These are phyloP conservation scores for Seiridium cupressi DNA, from an alignment of 2,329 filamentous ascomycete genomes.

Conservation along the genomic window DNA sequence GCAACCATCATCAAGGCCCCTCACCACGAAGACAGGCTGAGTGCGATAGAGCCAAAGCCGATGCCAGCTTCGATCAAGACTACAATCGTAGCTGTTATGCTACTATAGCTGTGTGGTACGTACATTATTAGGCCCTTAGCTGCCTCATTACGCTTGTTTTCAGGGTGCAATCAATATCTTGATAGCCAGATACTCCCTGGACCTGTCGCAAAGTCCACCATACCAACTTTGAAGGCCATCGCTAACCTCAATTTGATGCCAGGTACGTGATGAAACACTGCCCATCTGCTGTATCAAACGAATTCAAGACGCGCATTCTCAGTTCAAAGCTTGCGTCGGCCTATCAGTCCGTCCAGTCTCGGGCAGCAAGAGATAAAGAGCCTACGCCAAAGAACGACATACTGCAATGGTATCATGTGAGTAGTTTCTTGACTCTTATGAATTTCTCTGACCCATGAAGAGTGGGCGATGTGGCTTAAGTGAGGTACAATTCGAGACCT, in stretches of 20 bases:
- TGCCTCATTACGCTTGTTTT: too few species aligned
- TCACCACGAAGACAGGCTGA: not conserved
- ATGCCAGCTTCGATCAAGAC: not conserved
- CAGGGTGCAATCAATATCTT: too few species aligned
- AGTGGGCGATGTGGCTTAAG: not conserved
- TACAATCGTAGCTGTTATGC: slow-evolving; percentile 2
- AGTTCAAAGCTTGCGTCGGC: not conserved
- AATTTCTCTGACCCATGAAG: not conserved
- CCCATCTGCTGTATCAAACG: not conserved
- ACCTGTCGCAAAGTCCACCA: too few species aligned
- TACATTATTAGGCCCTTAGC: too few species aligned
- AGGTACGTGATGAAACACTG: not conserved
- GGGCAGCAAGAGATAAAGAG: not conserved
- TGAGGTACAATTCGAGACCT: too few species aligned
- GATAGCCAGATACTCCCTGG: too few species aligned
- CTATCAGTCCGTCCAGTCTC: not conserved
- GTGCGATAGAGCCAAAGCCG: not conserved
- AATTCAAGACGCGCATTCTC: not conserved
- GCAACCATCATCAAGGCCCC: too few species aligned
- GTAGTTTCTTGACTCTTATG: not conserved
- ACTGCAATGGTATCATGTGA: slow-evolving; percentile 1
- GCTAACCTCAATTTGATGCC: too few species aligned
- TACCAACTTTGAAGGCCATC: too few species aligned
- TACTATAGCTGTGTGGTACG: slow-evolving; percentile 1
- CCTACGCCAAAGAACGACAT: not conserved